Conservation (phyloP, 2,329 filamentous ascomycete species). For the Neonectria ditissima region DNA sequence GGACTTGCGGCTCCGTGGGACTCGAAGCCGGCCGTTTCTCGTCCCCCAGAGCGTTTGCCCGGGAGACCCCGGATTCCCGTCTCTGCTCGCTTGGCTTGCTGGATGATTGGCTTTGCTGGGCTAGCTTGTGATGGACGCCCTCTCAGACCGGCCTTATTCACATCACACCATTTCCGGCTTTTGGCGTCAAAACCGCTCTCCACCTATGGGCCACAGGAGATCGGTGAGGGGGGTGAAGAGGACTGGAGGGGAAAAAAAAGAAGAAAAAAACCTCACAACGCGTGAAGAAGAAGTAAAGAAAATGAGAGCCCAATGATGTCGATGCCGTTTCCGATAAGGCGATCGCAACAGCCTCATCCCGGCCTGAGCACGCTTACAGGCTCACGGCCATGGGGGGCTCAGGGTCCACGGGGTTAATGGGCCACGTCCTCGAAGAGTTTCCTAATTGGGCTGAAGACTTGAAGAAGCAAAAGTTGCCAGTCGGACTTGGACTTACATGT, state of each 20-base stretch:
- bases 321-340: constrained; percentile 15
- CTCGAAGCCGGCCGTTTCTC: constrained; percentile 31
- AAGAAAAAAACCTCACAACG: background rate
- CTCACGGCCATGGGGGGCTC: background rate
- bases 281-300: constrained; percentile 17
- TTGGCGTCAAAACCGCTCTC: constrained; percentile 1
- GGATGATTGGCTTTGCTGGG: too few relatives aligned
- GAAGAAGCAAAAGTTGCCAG: constrained; percentile 10
- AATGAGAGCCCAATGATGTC: background rate
- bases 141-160: background rate
- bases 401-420: background rate
- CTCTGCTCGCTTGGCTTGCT: background rate
- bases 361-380: background rate
- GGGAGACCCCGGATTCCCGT: constrained; percentile 31
- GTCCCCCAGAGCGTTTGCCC: constrained; percentile 20
- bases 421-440: constrained; percentile 5
- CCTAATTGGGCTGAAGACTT: constrained; percentile 8
- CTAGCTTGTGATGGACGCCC: constrained; percentile 2
- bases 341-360: constrained; percentile 2
- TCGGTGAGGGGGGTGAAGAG: background rate
- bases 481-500: background rate
- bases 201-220: constrained; percentile 4
- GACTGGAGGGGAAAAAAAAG: background rate
- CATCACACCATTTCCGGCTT: constrained; percentile 27
- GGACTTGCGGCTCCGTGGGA: constrained; percentile 17